A percentile compares a stretch with the other conserved stretches of the same genome.
These are phyloP conservation scores for Calycina herbarum DNA, from an alignment of 2,329 filamentous ascomycete species.

Conservation along the genomic window DNA sequence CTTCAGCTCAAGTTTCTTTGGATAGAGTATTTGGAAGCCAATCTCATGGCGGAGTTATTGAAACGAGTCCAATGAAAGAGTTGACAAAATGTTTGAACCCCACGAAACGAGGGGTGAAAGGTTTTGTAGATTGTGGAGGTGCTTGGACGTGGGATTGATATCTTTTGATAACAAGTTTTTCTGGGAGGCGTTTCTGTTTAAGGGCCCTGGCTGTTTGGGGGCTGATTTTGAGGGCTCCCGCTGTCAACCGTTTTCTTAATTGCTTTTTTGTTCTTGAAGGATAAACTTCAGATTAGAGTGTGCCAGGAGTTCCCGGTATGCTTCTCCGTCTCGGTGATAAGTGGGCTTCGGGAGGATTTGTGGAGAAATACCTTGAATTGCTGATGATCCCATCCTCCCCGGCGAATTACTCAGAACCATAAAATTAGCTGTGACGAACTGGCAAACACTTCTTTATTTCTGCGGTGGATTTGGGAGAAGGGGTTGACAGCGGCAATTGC, in stretches of 20 bases:
- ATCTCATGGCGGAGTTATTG: background rate
- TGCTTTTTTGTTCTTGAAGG: background rate
- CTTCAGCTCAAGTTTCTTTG: background rate
- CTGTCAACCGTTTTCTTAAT: background rate
- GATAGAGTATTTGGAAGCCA: background rate
- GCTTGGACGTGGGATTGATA: conserved; percentile 2
- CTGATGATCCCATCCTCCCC: background rate
- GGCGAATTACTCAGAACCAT: background rate
- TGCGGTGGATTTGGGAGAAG: background rate
- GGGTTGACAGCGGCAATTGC: background rate
- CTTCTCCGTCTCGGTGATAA: conserved; percentile 1
- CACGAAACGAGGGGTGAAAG: background rate
- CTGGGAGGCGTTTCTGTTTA: background rate
- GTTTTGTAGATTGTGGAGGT: background rate
- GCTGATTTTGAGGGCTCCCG: background rate
- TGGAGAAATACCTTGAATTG: background rate
- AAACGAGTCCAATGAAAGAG: background rate
- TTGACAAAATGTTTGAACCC: background rate
- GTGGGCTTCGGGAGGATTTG: conserved; percentile 2
- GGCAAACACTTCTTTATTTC: background rate
- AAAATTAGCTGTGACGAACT: background rate
- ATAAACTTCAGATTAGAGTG: conserved; percentile 4
- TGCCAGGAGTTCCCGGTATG: background rate
- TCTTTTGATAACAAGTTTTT: background rate
- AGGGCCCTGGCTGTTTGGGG: background rate